Conservation (phyloP, 352 stramenopile genomes). For the Pythium chondricola region DNA sequence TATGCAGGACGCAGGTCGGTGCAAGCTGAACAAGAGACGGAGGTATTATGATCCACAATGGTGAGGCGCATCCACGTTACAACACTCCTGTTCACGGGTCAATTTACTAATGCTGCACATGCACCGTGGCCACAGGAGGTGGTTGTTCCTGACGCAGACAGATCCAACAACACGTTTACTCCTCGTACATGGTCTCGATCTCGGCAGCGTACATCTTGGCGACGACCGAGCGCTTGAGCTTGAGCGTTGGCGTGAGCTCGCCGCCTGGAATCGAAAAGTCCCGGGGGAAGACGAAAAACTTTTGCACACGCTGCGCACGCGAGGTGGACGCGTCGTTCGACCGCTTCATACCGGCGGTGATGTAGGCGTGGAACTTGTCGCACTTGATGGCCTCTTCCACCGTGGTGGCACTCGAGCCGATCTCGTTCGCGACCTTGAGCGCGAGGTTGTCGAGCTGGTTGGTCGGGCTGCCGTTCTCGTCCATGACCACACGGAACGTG, state of each 20-base stretch:
- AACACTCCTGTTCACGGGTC: no score
- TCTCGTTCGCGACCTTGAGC: conserved; percentile 51
- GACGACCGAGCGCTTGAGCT: conserved; percentile 89
- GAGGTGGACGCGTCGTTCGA: conserved; percentile 50
- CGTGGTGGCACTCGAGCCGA: conserved; percentile 62
- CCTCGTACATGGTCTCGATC: conserved; percentile 84
- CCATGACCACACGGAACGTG: conserved; percentile 65
- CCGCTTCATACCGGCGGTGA: conserved; percentile 60
- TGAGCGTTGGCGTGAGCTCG: conserved; percentile 92
- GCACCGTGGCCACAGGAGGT: no score
- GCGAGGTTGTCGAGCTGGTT: conserved; percentile 68
- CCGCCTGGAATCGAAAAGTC: conserved; percentile 86
- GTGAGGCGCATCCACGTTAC: no score
- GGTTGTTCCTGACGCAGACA: no score
- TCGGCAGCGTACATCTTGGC: conserved; percentile 81
- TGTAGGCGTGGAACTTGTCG: conserved; percentile 67
- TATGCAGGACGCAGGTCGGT: no score
- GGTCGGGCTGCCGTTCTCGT: conserved; percentile 47
- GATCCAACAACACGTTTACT: conserved; percentile 11
- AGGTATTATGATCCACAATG: no score
- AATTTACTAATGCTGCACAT: no score
- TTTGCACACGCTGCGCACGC: conserved; percentile 58
- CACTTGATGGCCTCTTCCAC: conserved; percentile 70
- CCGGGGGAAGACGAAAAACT: conserved; percentile 65
- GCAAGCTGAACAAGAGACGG: no score